phyloP scores from a whole-genome alignment of 805 yeast genomes.

The Jamesozyma jinghongensis region DNA sequence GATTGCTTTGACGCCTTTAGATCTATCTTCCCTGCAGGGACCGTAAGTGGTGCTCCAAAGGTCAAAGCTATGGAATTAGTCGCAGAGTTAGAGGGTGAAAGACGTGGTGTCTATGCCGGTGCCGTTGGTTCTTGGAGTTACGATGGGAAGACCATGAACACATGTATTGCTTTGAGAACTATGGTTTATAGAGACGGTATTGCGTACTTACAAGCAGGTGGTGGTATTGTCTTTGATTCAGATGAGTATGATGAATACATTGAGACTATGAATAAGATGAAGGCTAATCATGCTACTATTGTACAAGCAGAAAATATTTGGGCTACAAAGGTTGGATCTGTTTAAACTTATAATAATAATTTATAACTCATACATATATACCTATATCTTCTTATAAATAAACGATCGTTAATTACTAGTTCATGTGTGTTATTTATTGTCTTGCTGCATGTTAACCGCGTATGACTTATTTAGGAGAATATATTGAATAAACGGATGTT shows the following conservation, averaged over 20 bases:
- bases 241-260: slow-evolving; percentile 92
- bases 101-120: slow-evolving; percentile 96
- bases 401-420: too few species aligned
- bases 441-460: too few species aligned
- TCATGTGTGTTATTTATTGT: too few species aligned
- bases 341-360: slow-evolving; percentile 1
- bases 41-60: slow-evolving; percentile 98
- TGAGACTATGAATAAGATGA: slow-evolving; percentile 96
- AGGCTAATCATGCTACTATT: slow-evolving; percentile 81
- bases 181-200: slow-evolving; percentile 88
- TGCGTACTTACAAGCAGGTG: slow-evolving; percentile 96
- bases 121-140: slow-evolving; percentile 99
- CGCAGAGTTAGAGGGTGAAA: slow-evolving; percentile 80
- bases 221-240: slow-evolving; percentile 93
- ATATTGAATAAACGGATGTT: slow-evolving; percentile 26
- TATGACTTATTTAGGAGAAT: too few species aligned
- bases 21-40: slow-evolving; percentile 98
- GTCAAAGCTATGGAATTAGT: slow-evolving; percentile 94
- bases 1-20: slow-evolving; percentile 95
- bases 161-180: slow-evolving; percentile 94
- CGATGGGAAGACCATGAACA: slow-evolving; percentile 90
- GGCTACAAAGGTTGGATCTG: slow-evolving; percentile 38
- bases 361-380: too few species aligned
- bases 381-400: too few species aligned
- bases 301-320: slow-evolving; percentile 84